A percentile compares a stretch with the other conserved stretches of the same genome.
Conservation (phyloP, 202 grass and related monocot species). For the Sporobolus alterniflorus region DNA sequence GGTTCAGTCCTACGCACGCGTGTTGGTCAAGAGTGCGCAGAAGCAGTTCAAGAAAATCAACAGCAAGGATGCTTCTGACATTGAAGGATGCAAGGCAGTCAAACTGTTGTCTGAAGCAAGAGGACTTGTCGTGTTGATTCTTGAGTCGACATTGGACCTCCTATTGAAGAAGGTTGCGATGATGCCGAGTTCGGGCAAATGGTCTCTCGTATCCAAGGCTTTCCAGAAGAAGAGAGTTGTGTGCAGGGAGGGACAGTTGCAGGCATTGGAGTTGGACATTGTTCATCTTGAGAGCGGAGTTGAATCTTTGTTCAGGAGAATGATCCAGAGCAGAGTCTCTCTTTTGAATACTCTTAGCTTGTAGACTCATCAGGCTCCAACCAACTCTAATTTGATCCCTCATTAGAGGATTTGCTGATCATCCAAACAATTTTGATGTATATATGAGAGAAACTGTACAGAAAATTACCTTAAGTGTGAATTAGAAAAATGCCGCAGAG, state of each 20-base stretch:
- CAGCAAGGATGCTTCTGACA: slow-evolving; percentile 24
- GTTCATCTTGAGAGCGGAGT: slow-evolving; percentile 55
- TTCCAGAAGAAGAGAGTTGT: slow-evolving; percentile 22
- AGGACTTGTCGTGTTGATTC: slow-evolving; percentile 25
- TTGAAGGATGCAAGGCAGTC: slow-evolving; percentile 6
- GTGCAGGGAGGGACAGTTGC: slow-evolving; percentile 21
- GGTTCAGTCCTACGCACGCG: slow-evolving; percentile 10
- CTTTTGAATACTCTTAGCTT: slow-evolving; percentile 64
- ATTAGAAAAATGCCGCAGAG: too few relatives aligned
- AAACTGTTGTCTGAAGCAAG: slow-evolving; percentile 49
- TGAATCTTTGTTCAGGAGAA: slow-evolving; percentile 47
- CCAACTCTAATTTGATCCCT: slow-evolving; percentile 10
- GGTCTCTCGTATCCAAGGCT: slow-evolving; percentile 50
- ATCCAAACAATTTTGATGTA: slow-evolving; percentile 11
- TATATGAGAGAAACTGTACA: slow-evolving; percentile 36
- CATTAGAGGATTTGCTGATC: slow-evolving; percentile 50
- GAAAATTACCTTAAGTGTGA: not conserved
- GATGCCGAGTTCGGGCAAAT: slow-evolving; percentile 35
- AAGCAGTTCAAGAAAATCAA: slow-evolving; percentile 48
- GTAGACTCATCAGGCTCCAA: slow-evolving; percentile 26
- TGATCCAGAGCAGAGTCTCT: slow-evolving; percentile 69
- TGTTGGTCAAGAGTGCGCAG: slow-evolving; percentile 41
- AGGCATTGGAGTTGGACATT: slow-evolving; percentile 38
- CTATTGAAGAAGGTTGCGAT: not conserved
- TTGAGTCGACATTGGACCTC: slow-evolving; percentile 35